Evolutionary conservation across 2,329 filamentous ascomycete species (phyloP), one percentile per base, ranked within the genome.

Genomic region (Helotiales sp.): DNA sequence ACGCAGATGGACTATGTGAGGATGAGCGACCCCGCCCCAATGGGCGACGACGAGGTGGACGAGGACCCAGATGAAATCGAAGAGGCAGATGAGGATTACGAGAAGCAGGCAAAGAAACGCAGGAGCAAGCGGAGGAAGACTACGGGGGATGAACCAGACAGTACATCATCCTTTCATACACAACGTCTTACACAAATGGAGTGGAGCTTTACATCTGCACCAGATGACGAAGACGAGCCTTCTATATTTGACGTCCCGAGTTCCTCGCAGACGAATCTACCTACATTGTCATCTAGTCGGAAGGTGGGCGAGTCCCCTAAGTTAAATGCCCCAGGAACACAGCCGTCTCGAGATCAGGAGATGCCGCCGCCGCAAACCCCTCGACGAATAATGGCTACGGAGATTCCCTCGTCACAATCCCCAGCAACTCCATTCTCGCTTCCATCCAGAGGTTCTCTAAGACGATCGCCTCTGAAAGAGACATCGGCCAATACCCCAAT

Each of bases 331-430:
- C 40, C 22, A 55, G 32, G 30, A 45, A 50, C 40, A 32, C 40
- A 28, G 13, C 28, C 20, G 22, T 66, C 52, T 26, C 34, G 67
- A 37, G 30, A 15, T 7, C 20, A 47, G 17, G 52, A 62, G 11
- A 74, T 75, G 72, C 64, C 59, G 17, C 72, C 70, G 24, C 74
- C 74, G 28, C 69, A 69, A 61, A 77, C 76, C 28, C 76, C 76
- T 22, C 68, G 57, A 11, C 61, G 68, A n/a, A 68, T 30, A 7
- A 22, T 69, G 26, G 34, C 64, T 24, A 61, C 54, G 3, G 76
- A 78, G 47, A 76, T 78, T 11, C 76, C 76, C 22, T 77, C 76
- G 7, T 77, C 76, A 26, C 72, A 78, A 64, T 78, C 76, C n/a
- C 76, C 76, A 43, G 70, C 68, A 17, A 77, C 76, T 2, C 76